Evolutionary conservation across 164 flowering plant genomes (phyloP), one percentile per base, ranked within the genome.

Genomic region (Vitis vinifera): DNA sequence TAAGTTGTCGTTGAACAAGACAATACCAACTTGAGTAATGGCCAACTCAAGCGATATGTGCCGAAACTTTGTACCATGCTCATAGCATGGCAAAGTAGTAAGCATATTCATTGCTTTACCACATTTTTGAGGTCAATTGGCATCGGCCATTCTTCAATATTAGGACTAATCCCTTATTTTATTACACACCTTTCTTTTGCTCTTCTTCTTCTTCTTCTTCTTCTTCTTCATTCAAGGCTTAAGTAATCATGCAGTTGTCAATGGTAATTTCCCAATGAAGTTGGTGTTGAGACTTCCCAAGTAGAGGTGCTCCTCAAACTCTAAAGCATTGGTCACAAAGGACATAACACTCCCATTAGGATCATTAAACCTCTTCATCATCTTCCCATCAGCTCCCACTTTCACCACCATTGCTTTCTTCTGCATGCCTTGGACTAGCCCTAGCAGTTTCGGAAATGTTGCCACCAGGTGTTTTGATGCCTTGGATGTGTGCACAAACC

Each of bases 301-400:
- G 76, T 93, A 91, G 63, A 90, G 88, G 74, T 86, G 83, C 12
- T 71, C 87, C 61, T 88, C 88, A 51, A 74, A 79, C 78, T 91
- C 98, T 16, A 91, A 1, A 1, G 88, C 92, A 0, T 84, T 73
- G 8, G 98, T 93, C 12, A 91, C 86, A 51, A 86, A 86, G 1
- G 83, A 63, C 82, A 89, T 78, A 51, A 89, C 89, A 27, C 77
- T 82, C 37, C 92, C 98, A 8, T 65, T 48, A 12, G 86, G 80
- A 77, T 91, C 97, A 7, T 87, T 89, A 0, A 87, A 74, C 63
- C 66, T 77, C 68, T 53, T 79, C 5, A 70, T 56, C 13, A 91
- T 77, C 66, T 74, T 81, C 3, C 97, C 97, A 57, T 88, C 70
- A 2, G 62, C 68, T 17, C 72, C 83, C 31, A 91, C 97, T n/a